Evolutionary conservation across 345 rosid species (phyloP).

Genomic region (Chamaenerion angustifolium): DNA sequence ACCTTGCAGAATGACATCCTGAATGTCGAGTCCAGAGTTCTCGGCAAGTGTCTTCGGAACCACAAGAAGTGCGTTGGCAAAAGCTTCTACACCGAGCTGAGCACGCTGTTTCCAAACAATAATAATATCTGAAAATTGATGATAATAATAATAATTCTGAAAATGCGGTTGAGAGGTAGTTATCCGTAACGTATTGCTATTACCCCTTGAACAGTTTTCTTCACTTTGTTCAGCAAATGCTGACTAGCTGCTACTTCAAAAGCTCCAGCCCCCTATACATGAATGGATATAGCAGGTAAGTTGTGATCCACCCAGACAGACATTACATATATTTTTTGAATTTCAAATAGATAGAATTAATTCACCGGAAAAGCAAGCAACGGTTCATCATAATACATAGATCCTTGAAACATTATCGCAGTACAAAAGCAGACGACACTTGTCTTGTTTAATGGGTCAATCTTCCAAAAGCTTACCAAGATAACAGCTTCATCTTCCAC

Average conservation of each 20-base stretch:
- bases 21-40: constrained; percentile 91
- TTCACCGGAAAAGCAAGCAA: too few species aligned
- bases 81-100: constrained; percentile 94
- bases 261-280: constrained; percentile 81
- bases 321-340: too few species aligned
- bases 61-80: constrained; percentile 91
- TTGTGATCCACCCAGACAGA: too few species aligned
- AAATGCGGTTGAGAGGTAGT: not conserved
- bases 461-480: constrained; percentile 34
- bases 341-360: too few species aligned
- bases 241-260: constrained; percentile 97
- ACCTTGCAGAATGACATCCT: constrained; percentile 43
- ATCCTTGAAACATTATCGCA: too few species aligned
- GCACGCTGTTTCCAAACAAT: constrained; percentile 53
- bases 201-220: constrained; percentile 95
- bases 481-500: constrained; percentile 86
- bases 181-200: not conserved
- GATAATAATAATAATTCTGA: not conserved
- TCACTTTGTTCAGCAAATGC: constrained; percentile 62
- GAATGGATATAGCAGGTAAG: not conserved
- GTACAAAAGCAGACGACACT: too few species aligned
- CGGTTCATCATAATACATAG: too few species aligned
- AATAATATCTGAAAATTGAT: constrained; percentile 4
- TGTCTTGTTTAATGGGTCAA: too few species aligned
- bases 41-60: constrained; percentile 95